These are phyloP conservation scores for Erysimum cheiri DNA, from an alignment of 441 rosid species.

Conservation along the genomic window DNA sequence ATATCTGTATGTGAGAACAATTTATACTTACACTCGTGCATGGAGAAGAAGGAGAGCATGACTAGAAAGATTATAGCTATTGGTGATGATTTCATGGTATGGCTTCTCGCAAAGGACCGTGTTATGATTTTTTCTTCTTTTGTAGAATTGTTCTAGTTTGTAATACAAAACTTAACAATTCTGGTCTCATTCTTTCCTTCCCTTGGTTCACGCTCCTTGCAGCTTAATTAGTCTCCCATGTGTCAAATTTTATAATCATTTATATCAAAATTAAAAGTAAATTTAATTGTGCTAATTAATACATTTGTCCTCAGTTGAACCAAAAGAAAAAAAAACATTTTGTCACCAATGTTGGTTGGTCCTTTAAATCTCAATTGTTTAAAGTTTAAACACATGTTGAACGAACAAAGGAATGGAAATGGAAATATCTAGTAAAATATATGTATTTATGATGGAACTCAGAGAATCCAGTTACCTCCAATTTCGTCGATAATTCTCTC, in stretches of 20 bases:
- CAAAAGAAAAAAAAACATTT: too few species aligned
- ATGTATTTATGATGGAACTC: conserved; percentile 3
- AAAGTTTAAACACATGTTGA: background rate
- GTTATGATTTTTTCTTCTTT: background rate
- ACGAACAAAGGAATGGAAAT: conserved; percentile 13
- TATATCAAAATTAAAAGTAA: too few species aligned
- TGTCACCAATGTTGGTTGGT: background rate
- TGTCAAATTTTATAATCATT: background rate
- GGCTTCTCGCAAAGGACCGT: background rate
- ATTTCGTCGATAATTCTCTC: conserved; percentile 65
- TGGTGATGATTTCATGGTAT: background rate
- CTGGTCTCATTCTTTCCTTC: background rate
- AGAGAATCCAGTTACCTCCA: conserved; percentile 53
- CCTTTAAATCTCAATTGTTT: background rate
- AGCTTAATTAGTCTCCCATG: background rate
- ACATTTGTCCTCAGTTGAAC: too few species aligned
- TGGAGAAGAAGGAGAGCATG: conserved; percentile 1
- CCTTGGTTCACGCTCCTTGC: background rate
- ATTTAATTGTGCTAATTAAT: too few species aligned
- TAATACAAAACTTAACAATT: background rate
- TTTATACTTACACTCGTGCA: background rate
- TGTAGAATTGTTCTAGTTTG: background rate
- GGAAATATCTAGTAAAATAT: background rate
- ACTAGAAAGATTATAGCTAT: background rate
- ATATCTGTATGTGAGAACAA: background rate